Base-by-base conservation (phyloP, 805 yeast species). In the Myxozyma melibiosi region DNA sequence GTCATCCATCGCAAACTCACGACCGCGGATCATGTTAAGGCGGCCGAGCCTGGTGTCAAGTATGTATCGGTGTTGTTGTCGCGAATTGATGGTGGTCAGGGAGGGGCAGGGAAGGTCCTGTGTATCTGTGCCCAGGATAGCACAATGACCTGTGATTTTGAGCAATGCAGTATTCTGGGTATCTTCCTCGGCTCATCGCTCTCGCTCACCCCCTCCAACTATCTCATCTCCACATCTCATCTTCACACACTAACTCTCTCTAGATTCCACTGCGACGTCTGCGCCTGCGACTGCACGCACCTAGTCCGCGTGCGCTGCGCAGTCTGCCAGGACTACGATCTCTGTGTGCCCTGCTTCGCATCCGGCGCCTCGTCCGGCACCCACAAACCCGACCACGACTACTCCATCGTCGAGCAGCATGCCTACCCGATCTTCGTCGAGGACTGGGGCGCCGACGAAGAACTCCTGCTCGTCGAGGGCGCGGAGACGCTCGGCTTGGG, bases 291-390 rank as follows among this genome's bases (percentile, higher is more conserved):
- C 71, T 88, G 97, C 70, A 91, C 98, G 1, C 85, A 91, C 67
- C 76, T 97, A 64, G 94, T 94, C 45, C 80, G 98, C 61, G 85
- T 94, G 46, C 79, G 87, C 50, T 94, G 99, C 77, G 98, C 97
- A 0, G 85, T 84, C 33, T 95, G 99, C 73, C 77, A 83, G 2
- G 98, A 92, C 71, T 94, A 92, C 68, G 99, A 94, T 71, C 76
- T 94, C n/a, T 94, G 99, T 77, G 98, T 95, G 4, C 96, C 96
- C 2, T 94, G 99, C 71, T 94, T 94, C 74, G 85, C 96, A 1
- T 81, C 84, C 55, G 99, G 99, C 13, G 75, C 81, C 14, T 75
- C 81, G 22, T 81, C 94, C 2, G 95, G 90, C 2, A 84, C 82
- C 60, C 99, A 94, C 75, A 85, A 90, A 71, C 98, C 99, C 9